Base-by-base conservation (phyloP, 495 filamentous ascomycete species). In the Xylaria palmicola region DNA sequence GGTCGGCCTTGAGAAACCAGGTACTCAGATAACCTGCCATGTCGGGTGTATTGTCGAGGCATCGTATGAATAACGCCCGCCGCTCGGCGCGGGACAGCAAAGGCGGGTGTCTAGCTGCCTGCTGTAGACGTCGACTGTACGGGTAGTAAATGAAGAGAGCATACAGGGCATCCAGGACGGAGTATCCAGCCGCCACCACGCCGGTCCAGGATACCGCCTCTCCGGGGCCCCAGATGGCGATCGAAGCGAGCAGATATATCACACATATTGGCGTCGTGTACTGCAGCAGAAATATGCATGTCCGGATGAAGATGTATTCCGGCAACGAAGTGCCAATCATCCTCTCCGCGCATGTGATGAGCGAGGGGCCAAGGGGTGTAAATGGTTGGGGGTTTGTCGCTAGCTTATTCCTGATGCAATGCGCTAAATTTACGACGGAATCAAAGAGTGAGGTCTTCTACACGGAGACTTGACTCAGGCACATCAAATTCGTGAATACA, bases 1-100 rank as follows among this genome's bases (percentile, higher is more conserved):
- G 37, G 34, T 79, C 72, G n/a, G 85, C 84, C 29, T 79, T 81
- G 15, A 85, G 78, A 65, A 89, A 88, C 88, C 88, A 91, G 40
- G 75, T 76, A 34, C 66, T 70, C 37, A 90, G 66, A 65, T 89
- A 91, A 34, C 65, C 70, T 55, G 84, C 79, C 20, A 74, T 71
- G 60, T 88, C 80, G 0, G 80, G 68, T 19, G 87, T 78, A 62
- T 82, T 84, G 9, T 70, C 74, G 22, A 75, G 70, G 72, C 85
- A 86, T 49, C 77, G 74, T 47, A 72, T 62, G 65, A 89, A 88
- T 0, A 91, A 76, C 7, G 68, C 76, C 51, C 71, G 62, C 47
- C 74, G 79, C 43, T 77, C 72, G 1, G 70, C 56, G 17, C 67
- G 74, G 4, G 75, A 52, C 5, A 78, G 72, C 1, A 74, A 63